Base-by-base conservation (phyloP, 2,329 filamentous ascomycete genomes). In the Stachybotrys echinatus region DNA sequence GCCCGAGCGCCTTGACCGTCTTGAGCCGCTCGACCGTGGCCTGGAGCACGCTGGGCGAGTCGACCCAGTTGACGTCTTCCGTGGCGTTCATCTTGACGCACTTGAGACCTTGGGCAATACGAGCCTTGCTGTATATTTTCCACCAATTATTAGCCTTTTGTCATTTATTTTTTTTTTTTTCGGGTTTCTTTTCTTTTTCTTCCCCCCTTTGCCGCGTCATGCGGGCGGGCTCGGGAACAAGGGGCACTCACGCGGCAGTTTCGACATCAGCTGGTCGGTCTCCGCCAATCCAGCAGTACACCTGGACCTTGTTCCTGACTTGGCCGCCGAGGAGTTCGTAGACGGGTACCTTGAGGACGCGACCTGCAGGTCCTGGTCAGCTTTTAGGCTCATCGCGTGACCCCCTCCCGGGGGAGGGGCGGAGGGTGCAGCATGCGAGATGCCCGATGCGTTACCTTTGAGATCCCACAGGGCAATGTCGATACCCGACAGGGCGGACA, bases 401-500 rank as follows among this genome's bases (percentile, higher is more conserved):
- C 45, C 39, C 21, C 17, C 18, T 47, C 34, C 3, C 19, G 27
- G 14, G 27, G 14, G 14, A 34, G 27, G 14, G 27, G 10, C 10
- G 27, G 14, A 14, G 27, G 27, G 14, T 8, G 27, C 27, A 34
- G 27, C 10, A 14, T 5, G 27, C 27, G 27, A 34, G 27, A 14
- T 34, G 27, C 27, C 27, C 27, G 5, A 14, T 10, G 14, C 10
- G 10, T 8, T 34, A 67, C 69, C 69, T 70, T 89, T 89, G 37
- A 89, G 70, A 65, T 89, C 85, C 85, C 85, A 89, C 4, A 89
- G 69, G 0, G 86, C 85, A 62, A 89, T 89, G 61, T 90, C 87
- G 51, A 90, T 80, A 4, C 87, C 87, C 1, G 85, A 80, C 23
- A 90, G 67, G 1, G 86, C 87, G 56, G 81, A 86, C 85, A 89